Conservation (phyloP, 2,329 filamentous ascomycete genomes). For the Fusarium nanum region DNA sequence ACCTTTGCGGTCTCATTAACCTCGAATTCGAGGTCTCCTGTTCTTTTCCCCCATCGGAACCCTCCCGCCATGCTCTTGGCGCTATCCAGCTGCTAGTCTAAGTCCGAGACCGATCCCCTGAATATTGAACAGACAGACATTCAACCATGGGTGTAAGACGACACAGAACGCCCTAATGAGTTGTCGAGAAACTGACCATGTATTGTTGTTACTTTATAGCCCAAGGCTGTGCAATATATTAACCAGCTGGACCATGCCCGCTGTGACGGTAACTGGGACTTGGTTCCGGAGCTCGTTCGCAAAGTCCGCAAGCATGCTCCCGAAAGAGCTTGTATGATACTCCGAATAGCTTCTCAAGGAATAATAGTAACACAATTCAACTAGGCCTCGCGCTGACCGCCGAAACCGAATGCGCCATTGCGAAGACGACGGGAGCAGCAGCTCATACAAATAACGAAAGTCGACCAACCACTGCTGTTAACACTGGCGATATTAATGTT, state of each 20-base stretch:
- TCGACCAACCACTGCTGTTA: conserved; percentile 57
- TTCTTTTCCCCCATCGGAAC: not conserved
- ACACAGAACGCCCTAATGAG: conserved; percentile 19
- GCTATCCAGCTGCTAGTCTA: conserved; percentile 40
- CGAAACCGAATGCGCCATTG: conserved; percentile 74
- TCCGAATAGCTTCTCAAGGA: conserved; percentile 5
- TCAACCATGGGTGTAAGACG: conserved; percentile 54
- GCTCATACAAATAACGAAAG: conserved; percentile 37
- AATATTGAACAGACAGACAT: conserved; percentile 48
- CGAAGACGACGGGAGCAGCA: conserved; percentile 60
- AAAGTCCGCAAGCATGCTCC: conserved; percentile 96
- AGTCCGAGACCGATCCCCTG: conserved; percentile 44
- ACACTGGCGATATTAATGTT: conserved; percentile 59
- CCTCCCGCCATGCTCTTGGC: conserved; percentile 43
- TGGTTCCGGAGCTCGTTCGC: conserved; percentile 87
- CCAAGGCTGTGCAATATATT: conserved; percentile 86
- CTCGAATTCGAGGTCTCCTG: conserved; percentile 9
- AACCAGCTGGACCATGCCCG: conserved; percentile 85
- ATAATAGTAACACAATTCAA: conserved; percentile 21
- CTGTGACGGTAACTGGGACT: conserved; percentile 87
- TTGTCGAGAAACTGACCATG: conserved; percentile 37
- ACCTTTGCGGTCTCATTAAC: not conserved
- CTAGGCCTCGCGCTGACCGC: conserved; percentile 77
- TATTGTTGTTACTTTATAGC: conserved; percentile 51
- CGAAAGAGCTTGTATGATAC: conserved; percentile 78